Evolutionary conservation across 2,329 filamentous ascomycete species (phyloP), one percentile per base, ranked within the genome.

Genomic region (Cytospora schulzeri): DNA sequence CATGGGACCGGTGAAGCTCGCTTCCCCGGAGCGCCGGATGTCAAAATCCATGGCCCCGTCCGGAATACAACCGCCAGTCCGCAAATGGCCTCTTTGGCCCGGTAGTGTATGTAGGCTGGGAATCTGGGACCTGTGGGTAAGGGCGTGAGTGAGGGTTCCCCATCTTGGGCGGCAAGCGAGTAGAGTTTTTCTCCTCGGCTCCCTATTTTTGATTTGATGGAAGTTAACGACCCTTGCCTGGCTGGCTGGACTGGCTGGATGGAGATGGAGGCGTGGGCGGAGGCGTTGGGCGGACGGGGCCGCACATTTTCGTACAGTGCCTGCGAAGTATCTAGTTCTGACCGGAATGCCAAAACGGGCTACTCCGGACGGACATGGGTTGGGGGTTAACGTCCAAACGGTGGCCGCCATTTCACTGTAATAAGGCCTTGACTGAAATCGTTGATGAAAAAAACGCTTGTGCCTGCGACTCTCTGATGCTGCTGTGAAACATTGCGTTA

Each of bases 271-370:
- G n/a, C 45, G 45, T 48, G 45, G 45, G 45, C 19, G n/a, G 11
- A 48, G 45, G n/a, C 45, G 45, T 48, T 4, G 45, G n/a, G n/a
- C 19, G 45, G n/a, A 48, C 17, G 38, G 45, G 45, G n/a, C 6
- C 33, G 41, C 41, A 28, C n/a, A 24, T 3, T 15, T 9, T 53
- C 38, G 62, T 60, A 62, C 33, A 62, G 63, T 61, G 63, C 33
- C 48, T 35, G 35, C 35, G 51, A 24, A 59, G 31, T 48, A n/a
- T 48, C 45, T 33, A 50, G 29, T 41, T 33, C 26, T 33, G 59
- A 48, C 38, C 57, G 62, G 62, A 29, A 64, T 61, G 57, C 62
- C 62, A 51, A 59, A 60, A 62, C 51, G 35, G 63, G 58, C 51
- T 24, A n/a, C n/a, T n/a, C n/a, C 41, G 26, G 26, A 57, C 57